These are phyloP conservation scores for Kluyveromyces dobzhanskii DNA, from an alignment of 805 yeast species.

Conservation along the genomic window DNA sequence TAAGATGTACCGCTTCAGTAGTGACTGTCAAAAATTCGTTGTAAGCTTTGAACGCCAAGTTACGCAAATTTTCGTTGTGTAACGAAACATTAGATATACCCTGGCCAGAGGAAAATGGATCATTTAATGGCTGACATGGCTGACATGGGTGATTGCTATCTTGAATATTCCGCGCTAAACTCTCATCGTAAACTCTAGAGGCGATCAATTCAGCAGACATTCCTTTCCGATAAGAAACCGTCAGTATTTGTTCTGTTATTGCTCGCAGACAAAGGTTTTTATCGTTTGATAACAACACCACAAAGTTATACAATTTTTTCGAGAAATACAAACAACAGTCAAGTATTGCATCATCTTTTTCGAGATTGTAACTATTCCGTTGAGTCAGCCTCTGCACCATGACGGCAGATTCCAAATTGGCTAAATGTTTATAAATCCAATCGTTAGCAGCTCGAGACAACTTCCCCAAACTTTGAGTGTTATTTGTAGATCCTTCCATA, in stretches of 20 bases:
- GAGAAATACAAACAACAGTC: constrained; percentile 73
- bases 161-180: constrained; percentile 10
- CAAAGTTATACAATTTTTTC: constrained; percentile 33
- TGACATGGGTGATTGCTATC: too few relatives aligned
- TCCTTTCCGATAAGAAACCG: constrained; percentile 41
- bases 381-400: constrained; percentile 60
- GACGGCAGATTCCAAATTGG: constrained; percentile 41
- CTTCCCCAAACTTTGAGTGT: constrained; percentile 35
- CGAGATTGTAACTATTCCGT: constrained; percentile 35
- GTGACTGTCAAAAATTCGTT: constrained; percentile 36
- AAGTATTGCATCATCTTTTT: constrained; percentile 73
- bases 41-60: constrained; percentile 20
- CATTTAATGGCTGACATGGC: too few relatives aligned
- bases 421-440: constrained; percentile 63
- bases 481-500: constrained; percentile 7
- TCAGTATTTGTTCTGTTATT: constrained; percentile 51
- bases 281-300: constrained; percentile 71
- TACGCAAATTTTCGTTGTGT: too few relatives aligned
- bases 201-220: constrained; percentile 45
- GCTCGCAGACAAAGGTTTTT: constrained; percentile 78
- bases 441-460: constrained; percentile 66
- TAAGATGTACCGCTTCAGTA: constrained; percentile 39
- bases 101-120: too few relatives aligned
- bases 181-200: constrained; percentile 31
- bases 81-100: too few relatives aligned